These are phyloP conservation scores for Taxillus chinensis DNA, from an alignment of 164 flowering plant species.

Conservation along the genomic window DNA sequence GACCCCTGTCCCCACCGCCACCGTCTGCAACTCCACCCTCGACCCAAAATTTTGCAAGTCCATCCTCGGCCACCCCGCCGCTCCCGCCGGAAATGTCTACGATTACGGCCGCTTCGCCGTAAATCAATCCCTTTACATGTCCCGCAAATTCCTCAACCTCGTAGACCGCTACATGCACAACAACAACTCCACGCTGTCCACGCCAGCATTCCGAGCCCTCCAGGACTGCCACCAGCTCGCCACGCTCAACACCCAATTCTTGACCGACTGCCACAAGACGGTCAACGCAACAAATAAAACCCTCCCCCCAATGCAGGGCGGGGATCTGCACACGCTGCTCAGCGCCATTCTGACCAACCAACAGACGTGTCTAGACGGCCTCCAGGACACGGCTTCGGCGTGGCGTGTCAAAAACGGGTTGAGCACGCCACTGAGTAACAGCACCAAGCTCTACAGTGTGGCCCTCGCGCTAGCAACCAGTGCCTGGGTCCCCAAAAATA, in stretches of 20 bases:
- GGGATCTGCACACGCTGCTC: constrained; percentile 28
- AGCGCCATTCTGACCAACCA: constrained; percentile 36
- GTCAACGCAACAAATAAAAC: constrained; percentile 12
- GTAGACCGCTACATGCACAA: constrained; percentile 24
- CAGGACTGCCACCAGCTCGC: constrained; percentile 43
- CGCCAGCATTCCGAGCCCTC: constrained; percentile 30
- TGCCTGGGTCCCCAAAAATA: constrained; percentile 33
- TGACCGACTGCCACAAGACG: constrained; percentile 14
- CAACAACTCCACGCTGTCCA: constrained; percentile 14
- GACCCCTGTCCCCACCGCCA: constrained; percentile 11
- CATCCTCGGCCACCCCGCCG: constrained; percentile 23
- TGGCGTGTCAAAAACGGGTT: constrained; percentile 28
- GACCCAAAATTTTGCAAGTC: constrained; percentile 31
- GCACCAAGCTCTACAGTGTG: constrained; percentile 36
- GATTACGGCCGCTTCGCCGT: constrained; percentile 29
- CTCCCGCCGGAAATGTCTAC: constrained; percentile 21
- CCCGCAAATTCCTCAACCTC: constrained; percentile 20
- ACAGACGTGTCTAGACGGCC: constrained; percentile 33
- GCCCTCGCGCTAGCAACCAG: constrained; percentile 39
- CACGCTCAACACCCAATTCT: constrained; percentile 28
- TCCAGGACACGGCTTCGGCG: constrained; percentile 22
- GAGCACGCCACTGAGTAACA: constrained; percentile 21
- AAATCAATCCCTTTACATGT: constrained; percentile 24
- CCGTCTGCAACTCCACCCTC: constrained; percentile 30
- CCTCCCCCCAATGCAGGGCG: constrained; percentile 24